Evolutionary conservation across 176 grass and related monocot species (phyloP).

Genomic region (Thinopyrum elongatum): DNA sequence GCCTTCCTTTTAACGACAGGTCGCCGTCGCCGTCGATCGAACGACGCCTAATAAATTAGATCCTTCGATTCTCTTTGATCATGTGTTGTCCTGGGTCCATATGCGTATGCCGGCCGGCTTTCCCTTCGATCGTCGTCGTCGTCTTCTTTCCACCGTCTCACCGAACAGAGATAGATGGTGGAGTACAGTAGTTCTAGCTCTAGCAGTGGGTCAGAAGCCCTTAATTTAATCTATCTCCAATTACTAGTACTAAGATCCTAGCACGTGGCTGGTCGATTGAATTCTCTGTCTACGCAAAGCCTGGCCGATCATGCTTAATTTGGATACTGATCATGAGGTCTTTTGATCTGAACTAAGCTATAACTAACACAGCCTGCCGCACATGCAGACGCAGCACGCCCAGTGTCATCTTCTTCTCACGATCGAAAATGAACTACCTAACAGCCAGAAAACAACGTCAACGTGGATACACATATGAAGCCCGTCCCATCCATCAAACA

Average conservation of each 20-base stretch:
- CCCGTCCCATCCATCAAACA: slow-evolving; percentile 25
- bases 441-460: slow-evolving; percentile 19
- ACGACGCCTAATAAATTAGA: neutral
- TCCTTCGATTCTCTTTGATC: neutral
- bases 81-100: neutral
- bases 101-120: slow-evolving; percentile 2
- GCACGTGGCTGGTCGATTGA: neutral
- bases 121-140: neutral
- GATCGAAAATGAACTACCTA: neutral
- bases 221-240: neutral
- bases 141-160: neutral
- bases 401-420: neutral
- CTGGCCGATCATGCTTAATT: neutral
- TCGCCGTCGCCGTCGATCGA: neutral
- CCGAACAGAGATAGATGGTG: neutral
- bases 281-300: neutral
- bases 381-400: neutral
- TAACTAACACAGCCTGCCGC: neutral
- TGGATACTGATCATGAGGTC: neutral
- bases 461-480: neutral
- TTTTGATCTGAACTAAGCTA: neutral
- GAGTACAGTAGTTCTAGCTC: neutral
- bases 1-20: slow-evolving; percentile 14
- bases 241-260: neutral
- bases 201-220: neutral